These are phyloP conservation scores for Triangularia setosa DNA, from an alignment of 2,329 filamentous ascomycete genomes.

Conservation along the genomic window DNA sequence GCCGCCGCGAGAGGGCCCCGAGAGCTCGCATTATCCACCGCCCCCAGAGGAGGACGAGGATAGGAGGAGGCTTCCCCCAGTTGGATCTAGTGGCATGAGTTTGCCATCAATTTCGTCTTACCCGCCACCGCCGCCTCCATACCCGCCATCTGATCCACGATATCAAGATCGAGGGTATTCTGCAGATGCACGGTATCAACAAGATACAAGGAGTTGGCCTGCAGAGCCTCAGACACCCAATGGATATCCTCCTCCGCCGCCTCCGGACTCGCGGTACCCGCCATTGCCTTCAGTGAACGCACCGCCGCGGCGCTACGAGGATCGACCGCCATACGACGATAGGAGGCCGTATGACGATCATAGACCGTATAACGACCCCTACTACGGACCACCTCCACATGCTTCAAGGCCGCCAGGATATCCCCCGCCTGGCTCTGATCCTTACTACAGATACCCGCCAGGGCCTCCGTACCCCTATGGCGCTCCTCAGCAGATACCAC, in stretches of 20 bases:
- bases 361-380: constrained; percentile 18
- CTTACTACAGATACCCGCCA: constrained; percentile 32
- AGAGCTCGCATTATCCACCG: constrained; percentile 42
- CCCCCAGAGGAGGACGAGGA: constrained; percentile 42
- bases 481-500: constrained; percentile 20
- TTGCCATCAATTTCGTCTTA: constrained; percentile 45
- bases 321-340: constrained; percentile 19
- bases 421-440: constrained; percentile 5
- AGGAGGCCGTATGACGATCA: constrained; percentile 18
- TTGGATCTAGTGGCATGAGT: constrained; percentile 38
- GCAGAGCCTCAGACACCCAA: constrained; percentile 34
- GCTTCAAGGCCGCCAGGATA: constrained; percentile 17
- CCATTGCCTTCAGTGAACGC: constrained; percentile 12
- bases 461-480: constrained; percentile 23
- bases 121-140: not conserved
- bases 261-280: constrained; percentile 20
- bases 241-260: constrained; percentile 32
- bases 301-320: constrained; percentile 17
- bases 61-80: constrained; percentile 27
- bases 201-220: constrained; percentile 22
- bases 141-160: constrained; percentile 19
- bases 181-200: constrained; percentile 21
- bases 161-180: constrained; percentile 15
- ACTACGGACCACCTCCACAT: constrained; percentile 20
- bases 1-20: constrained; percentile 32